A percentile compares a stretch with the other conserved stretches of the same genome.
phyloP scores from a whole-genome alignment of 148 eudicot species.

The Rhododendron williamsianum region DNA sequence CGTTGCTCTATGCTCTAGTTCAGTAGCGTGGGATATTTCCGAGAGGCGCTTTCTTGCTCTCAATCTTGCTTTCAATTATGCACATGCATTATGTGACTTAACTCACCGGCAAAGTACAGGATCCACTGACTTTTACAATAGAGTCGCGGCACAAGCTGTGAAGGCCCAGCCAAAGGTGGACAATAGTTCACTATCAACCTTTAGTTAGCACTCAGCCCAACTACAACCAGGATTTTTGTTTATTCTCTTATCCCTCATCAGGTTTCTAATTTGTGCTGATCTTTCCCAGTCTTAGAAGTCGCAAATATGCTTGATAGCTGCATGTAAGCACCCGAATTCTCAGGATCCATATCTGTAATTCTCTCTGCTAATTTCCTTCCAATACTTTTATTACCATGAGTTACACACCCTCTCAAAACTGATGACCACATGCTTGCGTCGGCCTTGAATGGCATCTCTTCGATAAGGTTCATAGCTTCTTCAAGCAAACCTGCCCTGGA shows the following conservation, averaged over 20 bases:
- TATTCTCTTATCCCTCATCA: conserved; percentile 51
- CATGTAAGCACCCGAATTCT: conserved; percentile 65
- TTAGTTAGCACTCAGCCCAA: conserved; percentile 28
- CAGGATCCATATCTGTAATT: conserved; percentile 59
- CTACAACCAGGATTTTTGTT: conserved; percentile 61
- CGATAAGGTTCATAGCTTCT: conserved; percentile 52
- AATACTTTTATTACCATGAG: conserved; percentile 56
- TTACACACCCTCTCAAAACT: conserved; percentile 74
- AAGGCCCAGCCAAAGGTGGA: not conserved
- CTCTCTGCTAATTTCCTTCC: conserved; percentile 52
- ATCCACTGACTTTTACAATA: not conserved
- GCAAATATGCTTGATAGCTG: conserved; percentile 77
- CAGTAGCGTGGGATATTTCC: not conserved
- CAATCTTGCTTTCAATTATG: not conserved
- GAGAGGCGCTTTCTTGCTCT: not conserved
- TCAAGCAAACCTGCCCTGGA: conserved; percentile 65
- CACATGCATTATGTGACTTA: not conserved
- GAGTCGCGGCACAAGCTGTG: not conserved
- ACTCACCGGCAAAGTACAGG: not conserved
- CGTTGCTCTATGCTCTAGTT: not conserved
- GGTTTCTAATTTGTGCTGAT: conserved; percentile 51
- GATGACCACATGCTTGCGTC: conserved; percentile 74
- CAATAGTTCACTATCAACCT: not conserved
- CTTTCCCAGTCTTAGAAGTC: conserved; percentile 67
- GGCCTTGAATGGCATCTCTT: conserved; percentile 48